Conservation (phyloP, 768 basidiomycete species). For the Suillus paluster region DNA sequence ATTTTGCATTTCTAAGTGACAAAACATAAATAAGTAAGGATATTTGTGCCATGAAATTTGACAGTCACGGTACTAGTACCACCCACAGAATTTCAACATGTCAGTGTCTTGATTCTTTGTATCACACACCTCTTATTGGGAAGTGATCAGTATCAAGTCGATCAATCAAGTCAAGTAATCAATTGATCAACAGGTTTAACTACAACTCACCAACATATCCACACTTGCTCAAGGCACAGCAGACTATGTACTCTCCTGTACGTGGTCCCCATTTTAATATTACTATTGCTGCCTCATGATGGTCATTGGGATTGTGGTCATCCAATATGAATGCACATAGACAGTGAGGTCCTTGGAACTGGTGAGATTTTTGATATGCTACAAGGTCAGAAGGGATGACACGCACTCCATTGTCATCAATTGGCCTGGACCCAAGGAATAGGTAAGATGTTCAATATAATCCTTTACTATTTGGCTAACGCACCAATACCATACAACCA, state of each 20-base stretch:
- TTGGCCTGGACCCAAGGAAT: background rate
- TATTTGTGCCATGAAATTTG: no score
- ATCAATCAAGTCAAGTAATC: no score
- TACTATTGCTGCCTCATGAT: background rate
- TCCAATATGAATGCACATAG: background rate
- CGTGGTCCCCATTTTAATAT: background rate
- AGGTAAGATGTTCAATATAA: background rate
- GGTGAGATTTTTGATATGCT: conserved; percentile 3
- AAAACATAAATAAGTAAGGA: no score
- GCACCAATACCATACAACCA: background rate
- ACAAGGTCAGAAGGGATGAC: conserved; percentile 1
- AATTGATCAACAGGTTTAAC: no score
- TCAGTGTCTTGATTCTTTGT: no score
- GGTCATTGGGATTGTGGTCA: accelerated
- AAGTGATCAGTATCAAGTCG: no score
- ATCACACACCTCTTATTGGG: no score
- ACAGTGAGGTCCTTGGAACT: background rate
- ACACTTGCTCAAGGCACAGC: background rate
- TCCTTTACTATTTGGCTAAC: background rate
- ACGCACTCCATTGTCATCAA: background rate
- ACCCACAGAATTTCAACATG: no score
- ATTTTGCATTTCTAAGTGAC: no score
- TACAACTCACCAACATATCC: background rate
- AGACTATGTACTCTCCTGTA: background rate
- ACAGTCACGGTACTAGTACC: no score